Base-by-base conservation (phyloP, 129 eudicot genomes). In the Kitagawia praeruptora region DNA sequence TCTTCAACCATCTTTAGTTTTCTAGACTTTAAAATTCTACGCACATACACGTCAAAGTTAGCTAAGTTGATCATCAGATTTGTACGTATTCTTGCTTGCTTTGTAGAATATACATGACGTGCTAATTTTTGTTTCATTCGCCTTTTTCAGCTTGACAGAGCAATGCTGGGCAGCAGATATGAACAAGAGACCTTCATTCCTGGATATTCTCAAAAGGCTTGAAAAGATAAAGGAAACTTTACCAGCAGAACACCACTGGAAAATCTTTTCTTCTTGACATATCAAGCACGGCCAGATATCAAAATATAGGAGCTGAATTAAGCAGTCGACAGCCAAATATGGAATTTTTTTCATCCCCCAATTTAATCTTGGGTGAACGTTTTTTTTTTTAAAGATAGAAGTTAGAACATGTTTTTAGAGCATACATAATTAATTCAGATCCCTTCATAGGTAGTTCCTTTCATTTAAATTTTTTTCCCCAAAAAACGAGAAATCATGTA, bases 131-230 rank as follows among this genome's bases (percentile, higher is more conserved):
- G 31, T 80, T 71, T 34, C 16, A 38, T 80, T 46, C 0, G 31
- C 69, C 76, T 74, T 42, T 41, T 51, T 48, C 79, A 94, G 98
- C 73, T 85, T 94, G 81, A 90, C 83, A 1, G 96, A 85, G 70
- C 79, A 70, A 39, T 91, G 98, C 72, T 94, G 98, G 98, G 93
- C 93, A 0, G 86, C 97, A 11, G 96, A 91, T 82, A 94, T 84
- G 92, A 91, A 87, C 86, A 66, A 70, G 77, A 88, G 98, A 85
- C 98, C 98, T 19, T 81, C 93, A 0, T 94, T 94, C 86, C 86
- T 91, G 88, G 93, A 94, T 47, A 91, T 94, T 75, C 77, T 94
- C 34, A 91, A 84, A 86, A 89, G 82, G 79, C 96, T 94, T 12
- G 98, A 94, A 71, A 91, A 91, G 78, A 87, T 94, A 3, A 94